These are phyloP conservation scores for Parietaria judaica DNA, from an alignment of 306 rosid genomes.

Conservation along the genomic window DNA sequence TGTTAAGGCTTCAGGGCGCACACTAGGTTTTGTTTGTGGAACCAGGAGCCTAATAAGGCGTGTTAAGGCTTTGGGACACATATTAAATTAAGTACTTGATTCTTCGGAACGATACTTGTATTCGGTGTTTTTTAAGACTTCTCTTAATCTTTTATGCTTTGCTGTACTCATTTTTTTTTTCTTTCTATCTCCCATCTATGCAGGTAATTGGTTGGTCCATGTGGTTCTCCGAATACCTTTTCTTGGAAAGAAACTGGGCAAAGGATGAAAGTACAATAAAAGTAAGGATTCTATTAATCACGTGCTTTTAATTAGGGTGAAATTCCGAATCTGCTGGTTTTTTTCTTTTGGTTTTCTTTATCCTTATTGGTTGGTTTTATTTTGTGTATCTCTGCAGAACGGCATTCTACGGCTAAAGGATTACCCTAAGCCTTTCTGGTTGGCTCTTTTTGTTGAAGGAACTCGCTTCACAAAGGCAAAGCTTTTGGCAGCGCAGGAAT, in stretches of 20 bases:
- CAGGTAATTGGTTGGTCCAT: slow-evolving; percentile 99
- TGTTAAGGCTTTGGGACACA: too few relatives aligned
- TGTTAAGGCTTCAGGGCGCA: too few relatives aligned
- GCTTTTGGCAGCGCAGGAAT: slow-evolving; percentile 83
- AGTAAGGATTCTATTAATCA: slow-evolving; percentile 31
- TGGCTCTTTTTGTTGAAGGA: slow-evolving; percentile 96
- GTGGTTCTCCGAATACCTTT: slow-evolving; percentile 96
- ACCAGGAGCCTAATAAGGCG: too few relatives aligned
- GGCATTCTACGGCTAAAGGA: slow-evolving; percentile 71
- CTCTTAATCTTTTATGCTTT: background rate
- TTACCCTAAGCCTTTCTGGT: slow-evolving; percentile 86
- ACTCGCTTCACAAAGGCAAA: slow-evolving; percentile 90
- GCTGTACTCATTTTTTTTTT: background rate
- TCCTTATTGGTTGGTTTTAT: slow-evolving; percentile 20
- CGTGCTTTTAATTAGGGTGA: background rate
- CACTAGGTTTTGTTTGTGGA: too few relatives aligned
- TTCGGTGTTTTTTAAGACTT: too few relatives aligned
- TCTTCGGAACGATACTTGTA: background rate
- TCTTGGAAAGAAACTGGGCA: slow-evolving; percentile 93
- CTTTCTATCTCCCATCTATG: slow-evolving; percentile 11
- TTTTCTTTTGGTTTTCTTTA: slow-evolving; percentile 8
- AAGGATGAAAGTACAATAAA: slow-evolving; percentile 84
- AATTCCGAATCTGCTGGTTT: background rate
- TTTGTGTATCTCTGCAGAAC: slow-evolving; percentile 41
- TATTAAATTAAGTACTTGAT: too few relatives aligned